These are phyloP conservation scores for Lunasporangiospora selenospora DNA, from an alignment of 192 early-diverging fungal species.

Conservation along the genomic window DNA sequence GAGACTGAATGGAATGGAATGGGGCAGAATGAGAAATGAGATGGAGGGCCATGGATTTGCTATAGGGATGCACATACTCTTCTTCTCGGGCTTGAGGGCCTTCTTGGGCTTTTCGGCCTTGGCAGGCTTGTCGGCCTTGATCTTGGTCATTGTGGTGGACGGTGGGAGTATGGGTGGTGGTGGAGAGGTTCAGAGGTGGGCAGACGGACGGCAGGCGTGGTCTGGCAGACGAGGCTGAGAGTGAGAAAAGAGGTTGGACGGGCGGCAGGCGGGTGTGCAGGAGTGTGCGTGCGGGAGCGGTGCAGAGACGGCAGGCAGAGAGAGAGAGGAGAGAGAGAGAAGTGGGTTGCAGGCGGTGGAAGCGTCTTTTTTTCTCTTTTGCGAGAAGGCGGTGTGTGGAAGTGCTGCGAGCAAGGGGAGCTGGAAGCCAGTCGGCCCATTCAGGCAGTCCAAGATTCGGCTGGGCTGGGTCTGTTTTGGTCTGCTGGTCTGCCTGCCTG, in stretches of 20 bases:
- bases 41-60: no score
- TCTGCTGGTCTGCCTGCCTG: background rate
- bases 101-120: no score
- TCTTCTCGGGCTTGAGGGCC: no score
- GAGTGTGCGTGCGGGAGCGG: background rate
- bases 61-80: no score
- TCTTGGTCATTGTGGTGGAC: no score
- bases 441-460: background rate
- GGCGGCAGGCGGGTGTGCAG: no score
- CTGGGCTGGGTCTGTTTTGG: background rate
- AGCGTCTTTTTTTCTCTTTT: background rate
- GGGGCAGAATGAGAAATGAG: no score
- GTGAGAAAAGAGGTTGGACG: background rate
- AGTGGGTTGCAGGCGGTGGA: background rate
- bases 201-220: background rate
- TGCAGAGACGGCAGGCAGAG: background rate
- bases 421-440: no score
- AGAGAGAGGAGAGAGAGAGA: background rate
- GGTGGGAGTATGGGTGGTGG: background rate
- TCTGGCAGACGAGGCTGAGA: background rate
- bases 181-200: background rate
- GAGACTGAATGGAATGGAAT: background rate
- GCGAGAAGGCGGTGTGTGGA: background rate
- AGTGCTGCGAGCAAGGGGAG: no score
- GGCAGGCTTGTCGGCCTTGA: no score